These are phyloP conservation scores for Dictyostelium citrinum DNA, from an alignment of 78 protist genomes.

Conservation along the genomic window DNA sequence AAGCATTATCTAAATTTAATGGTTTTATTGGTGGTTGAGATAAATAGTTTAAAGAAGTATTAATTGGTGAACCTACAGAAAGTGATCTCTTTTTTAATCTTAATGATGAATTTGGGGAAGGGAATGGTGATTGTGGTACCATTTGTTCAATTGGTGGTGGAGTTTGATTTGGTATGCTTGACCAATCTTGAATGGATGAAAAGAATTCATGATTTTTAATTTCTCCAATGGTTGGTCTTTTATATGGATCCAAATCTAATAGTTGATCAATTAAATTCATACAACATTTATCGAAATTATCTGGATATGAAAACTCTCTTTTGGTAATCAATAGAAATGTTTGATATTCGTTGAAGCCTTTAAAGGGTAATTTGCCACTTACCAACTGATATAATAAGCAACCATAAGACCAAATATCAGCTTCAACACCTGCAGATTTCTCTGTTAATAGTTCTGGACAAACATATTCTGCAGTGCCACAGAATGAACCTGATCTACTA, in stretches of 20 bases:
- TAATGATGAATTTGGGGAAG: not conserved
- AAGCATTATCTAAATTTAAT: not conserved
- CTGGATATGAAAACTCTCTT: slow-evolving; percentile 77
- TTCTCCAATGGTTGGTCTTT: slow-evolving; percentile 26
- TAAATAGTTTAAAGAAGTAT: not conserved
- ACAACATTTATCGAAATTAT: slow-evolving; percentile 76
- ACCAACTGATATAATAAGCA: slow-evolving; percentile 92
- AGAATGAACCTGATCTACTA: slow-evolving; percentile 52
- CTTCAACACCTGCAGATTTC: slow-evolving; percentile 42
- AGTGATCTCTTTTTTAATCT: slow-evolving; percentile 13
- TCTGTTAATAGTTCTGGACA: slow-evolving; percentile 90
- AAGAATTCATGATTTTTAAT: slow-evolving; percentile 86
- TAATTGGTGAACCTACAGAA: slow-evolving; percentile 16
- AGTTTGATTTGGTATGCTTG: not conserved
- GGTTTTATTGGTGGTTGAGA: slow-evolving; percentile 7
- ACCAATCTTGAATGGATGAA: slow-evolving; percentile 59
- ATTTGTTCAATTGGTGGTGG: slow-evolving; percentile 71
- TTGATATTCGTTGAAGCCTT: slow-evolving; percentile 83
- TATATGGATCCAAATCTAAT: slow-evolving; percentile 51
- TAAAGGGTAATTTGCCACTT: slow-evolving; percentile 83
- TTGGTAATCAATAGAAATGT: slow-evolving; percentile 83
- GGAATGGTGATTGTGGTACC: slow-evolving; percentile 50
- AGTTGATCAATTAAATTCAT: slow-evolving; percentile 75
- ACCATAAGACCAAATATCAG: slow-evolving; percentile 94
- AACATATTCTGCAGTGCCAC: slow-evolving; percentile 92